Conservation (phyloP, 306 rosid genomes). For the Sphenostylis stenocarpa region DNA sequence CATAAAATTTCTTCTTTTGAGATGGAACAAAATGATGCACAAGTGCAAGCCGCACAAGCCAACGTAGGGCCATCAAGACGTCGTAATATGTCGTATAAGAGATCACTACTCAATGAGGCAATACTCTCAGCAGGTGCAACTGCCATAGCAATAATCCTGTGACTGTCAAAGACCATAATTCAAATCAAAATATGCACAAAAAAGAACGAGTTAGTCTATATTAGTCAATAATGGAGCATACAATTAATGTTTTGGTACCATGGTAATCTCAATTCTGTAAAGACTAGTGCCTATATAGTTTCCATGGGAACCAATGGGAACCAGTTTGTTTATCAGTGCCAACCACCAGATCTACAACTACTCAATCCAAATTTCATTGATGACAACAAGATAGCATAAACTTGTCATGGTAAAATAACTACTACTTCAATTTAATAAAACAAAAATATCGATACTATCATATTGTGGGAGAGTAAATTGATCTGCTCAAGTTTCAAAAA, state of each 20-base stretch:
- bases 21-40: constrained; percentile 74
- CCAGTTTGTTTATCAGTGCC: constrained; percentile 12
- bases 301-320: background rate
- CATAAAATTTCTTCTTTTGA: constrained; percentile 86
- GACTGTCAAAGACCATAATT: constrained; percentile 40
- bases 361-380: constrained; percentile 12
- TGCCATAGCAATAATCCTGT: constrained; percentile 39
- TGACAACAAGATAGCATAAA: background rate
- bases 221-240: background rate
- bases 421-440: background rate
- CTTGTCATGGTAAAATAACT: background rate
- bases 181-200: background rate
- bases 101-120: constrained; percentile 67
- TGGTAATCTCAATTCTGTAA: background rate
- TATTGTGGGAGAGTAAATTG: background rate
- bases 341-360: constrained; percentile 6
- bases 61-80: constrained; percentile 85
- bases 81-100: constrained; percentile 76
- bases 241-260: constrained; percentile 6
- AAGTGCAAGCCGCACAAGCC: constrained; percentile 85
- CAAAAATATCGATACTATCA: background rate
- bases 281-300: background rate
- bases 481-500: background rate
- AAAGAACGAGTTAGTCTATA: background rate
- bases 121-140: constrained; percentile 57